Evolutionary conservation across 202 grass and related monocot genomes (phyloP).

Genomic region (Brachypodium distachyon): DNA sequence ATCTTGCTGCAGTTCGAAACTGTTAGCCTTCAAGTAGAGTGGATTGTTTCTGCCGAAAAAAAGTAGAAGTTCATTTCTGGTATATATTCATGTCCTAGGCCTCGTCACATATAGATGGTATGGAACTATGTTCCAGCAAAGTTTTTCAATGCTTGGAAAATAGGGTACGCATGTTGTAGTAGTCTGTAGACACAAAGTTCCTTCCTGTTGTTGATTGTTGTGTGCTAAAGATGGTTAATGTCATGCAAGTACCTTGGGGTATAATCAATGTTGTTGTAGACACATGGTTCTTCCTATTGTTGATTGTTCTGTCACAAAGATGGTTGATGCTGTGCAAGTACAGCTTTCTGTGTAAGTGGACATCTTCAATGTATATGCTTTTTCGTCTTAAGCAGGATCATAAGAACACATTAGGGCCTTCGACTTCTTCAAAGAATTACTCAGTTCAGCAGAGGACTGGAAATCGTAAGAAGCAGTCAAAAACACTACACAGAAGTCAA

Average conservation of each 20-base stretch:
- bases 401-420: conserved; percentile 20
- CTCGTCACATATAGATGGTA: background rate
- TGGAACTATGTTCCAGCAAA: background rate
- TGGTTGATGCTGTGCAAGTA: background rate
- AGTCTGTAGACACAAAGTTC: background rate
- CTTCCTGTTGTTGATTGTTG: background rate
- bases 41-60: background rate
- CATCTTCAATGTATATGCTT: background rate
- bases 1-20: background rate
- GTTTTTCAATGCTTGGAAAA: background rate
- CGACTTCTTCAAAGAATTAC: conserved; percentile 34
- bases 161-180: background rate
- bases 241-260: background rate
- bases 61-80: background rate
- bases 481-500: conserved; percentile 20
- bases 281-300: background rate
- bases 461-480: conserved; percentile 37
- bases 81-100: conserved; percentile 1
- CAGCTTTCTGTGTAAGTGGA: background rate
- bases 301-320: background rate
- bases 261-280: background rate
- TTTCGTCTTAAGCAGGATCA: conserved; percentile 25
- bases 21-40: conserved; percentile 2
- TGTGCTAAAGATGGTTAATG: background rate
- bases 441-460: conserved; percentile 36